Conservation (phyloP, 23 red algal species). For the Cyanidiococcus yangmingshanensis region DNA sequence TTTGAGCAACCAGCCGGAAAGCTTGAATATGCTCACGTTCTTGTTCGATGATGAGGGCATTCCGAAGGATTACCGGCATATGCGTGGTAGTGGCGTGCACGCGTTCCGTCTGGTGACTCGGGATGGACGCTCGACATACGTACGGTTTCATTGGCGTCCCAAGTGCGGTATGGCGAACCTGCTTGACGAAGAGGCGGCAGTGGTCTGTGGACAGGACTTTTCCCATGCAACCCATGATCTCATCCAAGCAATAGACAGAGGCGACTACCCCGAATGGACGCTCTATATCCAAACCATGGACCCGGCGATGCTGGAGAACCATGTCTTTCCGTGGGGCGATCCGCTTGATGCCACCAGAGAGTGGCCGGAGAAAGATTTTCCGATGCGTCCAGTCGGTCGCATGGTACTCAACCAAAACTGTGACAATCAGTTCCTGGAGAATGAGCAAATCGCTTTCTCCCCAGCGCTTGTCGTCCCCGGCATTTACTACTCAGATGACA, state of each 20-base stretch:
- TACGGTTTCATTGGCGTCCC: constrained; percentile 88
- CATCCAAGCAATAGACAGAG: constrained; percentile 68
- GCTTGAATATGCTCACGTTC: constrained; percentile 83
- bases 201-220: constrained; percentile 71
- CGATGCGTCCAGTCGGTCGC: constrained; percentile 64
- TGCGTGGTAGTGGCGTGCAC: constrained; percentile 77
- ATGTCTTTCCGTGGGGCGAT: constrained; percentile 48
- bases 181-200: constrained; percentile 76
- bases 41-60: constrained; percentile 81
- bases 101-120: constrained; percentile 64
- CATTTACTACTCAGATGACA: constrained; percentile 83
- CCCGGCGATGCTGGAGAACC: constrained; percentile 39
- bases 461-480: constrained; percentile 82
- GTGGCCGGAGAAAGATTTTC: constrained; percentile 83
- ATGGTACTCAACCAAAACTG: constrained; percentile 77
- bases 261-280: constrained; percentile 71
- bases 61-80: constrained; percentile 65
- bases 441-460: constrained; percentile 87
- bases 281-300: constrained; percentile 90
- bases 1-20: constrained; percentile 65
- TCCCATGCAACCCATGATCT: constrained; percentile 89
- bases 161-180: constrained; percentile 73
- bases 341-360: constrained; percentile 83
- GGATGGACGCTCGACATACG: constrained; percentile 69
- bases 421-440: constrained; percentile 89